Evolutionary conservation across 768 basidiomycete genomes (phyloP).

Genomic region (Termitomyces sp.): DNA sequence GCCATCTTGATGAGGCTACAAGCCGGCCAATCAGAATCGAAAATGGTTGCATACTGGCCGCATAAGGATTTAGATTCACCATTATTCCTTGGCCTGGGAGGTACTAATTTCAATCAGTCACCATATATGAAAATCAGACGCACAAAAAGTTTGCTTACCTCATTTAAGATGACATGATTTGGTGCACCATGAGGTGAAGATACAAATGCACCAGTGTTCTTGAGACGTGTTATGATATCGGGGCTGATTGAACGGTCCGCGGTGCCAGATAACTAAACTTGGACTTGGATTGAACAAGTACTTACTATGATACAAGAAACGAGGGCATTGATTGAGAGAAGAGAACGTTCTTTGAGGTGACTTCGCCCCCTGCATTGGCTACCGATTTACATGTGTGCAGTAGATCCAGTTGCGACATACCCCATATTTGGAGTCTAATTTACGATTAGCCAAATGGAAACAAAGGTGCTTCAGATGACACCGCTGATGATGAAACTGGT

Average conservation of each 20-base stretch:
- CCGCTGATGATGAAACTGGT: slow-evolving; percentile 10
- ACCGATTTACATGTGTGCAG: slow-evolving; percentile 2
- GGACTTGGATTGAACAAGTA: background rate
- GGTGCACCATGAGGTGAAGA: slow-evolving; percentile 60
- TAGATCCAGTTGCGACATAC: slow-evolving; percentile 28
- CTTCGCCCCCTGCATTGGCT: slow-evolving; percentile 61
- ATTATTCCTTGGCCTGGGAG: slow-evolving; percentile 90
- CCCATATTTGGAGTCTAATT: slow-evolving; percentile 67
- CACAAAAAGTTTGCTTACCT: slow-evolving; percentile 37
- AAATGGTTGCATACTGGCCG: background rate
- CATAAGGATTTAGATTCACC: slow-evolving; percentile 34
- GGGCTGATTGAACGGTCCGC: slow-evolving; percentile 45
- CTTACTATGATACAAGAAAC: slow-evolving; percentile 68
- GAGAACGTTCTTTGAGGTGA: slow-evolving; percentile 63
- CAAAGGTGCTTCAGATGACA: background rate
- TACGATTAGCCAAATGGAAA: background rate
- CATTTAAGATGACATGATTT: slow-evolving; percentile 89
- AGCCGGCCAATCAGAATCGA: background rate
- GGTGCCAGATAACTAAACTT: slow-evolving; percentile 2
- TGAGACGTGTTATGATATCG: slow-evolving; percentile 67
- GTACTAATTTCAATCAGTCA: slow-evolving; percentile 43
- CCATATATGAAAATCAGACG: background rate
- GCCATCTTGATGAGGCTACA: slow-evolving; percentile 89
- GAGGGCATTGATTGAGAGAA: slow-evolving; percentile 65
- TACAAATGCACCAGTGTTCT: slow-evolving; percentile 57